Evolutionary conservation across 257 asterid genomes (phyloP).

Genomic region (Capsicum chinense): DNA sequence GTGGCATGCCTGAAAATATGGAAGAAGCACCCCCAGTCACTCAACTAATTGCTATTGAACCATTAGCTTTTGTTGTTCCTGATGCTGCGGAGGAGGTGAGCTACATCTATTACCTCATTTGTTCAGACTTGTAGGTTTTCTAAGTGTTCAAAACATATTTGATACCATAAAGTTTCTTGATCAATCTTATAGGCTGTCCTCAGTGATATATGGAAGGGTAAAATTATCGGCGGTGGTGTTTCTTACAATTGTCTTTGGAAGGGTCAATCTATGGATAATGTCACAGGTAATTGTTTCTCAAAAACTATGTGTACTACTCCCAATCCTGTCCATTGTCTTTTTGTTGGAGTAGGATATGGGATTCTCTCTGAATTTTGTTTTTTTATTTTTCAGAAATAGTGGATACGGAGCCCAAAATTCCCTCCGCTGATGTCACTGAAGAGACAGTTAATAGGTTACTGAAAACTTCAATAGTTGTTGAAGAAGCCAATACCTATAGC

Average conservation of each 20-base stretch:
- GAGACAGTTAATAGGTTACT: slow-evolving; percentile 47
- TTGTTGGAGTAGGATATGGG: slow-evolving; percentile 1
- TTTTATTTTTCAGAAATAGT: slow-evolving; percentile 43
- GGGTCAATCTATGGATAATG: slow-evolving; percentile 61
- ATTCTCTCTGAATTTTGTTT: slow-evolving; percentile 2
- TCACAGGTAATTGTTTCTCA: slow-evolving; percentile 54
- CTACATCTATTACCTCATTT: slow-evolving; percentile 27
- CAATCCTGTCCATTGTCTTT: neutral
- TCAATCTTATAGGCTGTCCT: slow-evolving; percentile 58
- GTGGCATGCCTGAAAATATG: slow-evolving; percentile 54
- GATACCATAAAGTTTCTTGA: slow-evolving; percentile 15
- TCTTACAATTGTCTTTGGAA: slow-evolving; percentile 53
- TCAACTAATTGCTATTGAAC: slow-evolving; percentile 59
- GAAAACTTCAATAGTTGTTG: slow-evolving; percentile 38
- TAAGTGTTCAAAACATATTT: neutral
- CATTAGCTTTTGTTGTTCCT: slow-evolving; percentile 88
- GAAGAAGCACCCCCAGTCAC: slow-evolving; percentile 74
- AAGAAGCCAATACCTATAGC: slow-evolving; percentile 44
- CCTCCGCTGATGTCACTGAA: slow-evolving; percentile 44
- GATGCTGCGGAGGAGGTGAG: slow-evolving; percentile 84
- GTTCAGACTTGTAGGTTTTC: neutral
- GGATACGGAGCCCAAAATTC: slow-evolving; percentile 51
- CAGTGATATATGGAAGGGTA: slow-evolving; percentile 79
- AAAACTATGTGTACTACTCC: neutral
- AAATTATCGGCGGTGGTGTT: slow-evolving; percentile 71